Evolutionary conservation across 768 basidiomycete species (phyloP), one percentile per base, ranked within the genome.

Genomic region (Dictyophora rubrovolvata): DNA sequence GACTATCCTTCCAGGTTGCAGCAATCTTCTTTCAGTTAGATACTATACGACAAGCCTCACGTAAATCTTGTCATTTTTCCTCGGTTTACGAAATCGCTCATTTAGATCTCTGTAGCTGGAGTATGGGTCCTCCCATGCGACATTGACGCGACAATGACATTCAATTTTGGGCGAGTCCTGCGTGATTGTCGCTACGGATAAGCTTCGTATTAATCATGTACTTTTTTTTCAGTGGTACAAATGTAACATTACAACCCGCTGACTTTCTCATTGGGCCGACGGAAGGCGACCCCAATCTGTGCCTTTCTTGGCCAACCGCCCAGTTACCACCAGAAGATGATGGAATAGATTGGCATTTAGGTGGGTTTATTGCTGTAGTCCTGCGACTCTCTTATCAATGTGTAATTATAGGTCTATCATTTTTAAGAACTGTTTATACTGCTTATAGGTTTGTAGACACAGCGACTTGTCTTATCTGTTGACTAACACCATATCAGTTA

Each of bases 311-410:
- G 89, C 88, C 87, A 0, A 74, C 71, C 62, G 87, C 86, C 4
- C 42, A 42, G n/a, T 69, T 73, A 18, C 75, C 82, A 8, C 89
- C 87, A 0, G 85, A 76, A 59, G 62, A 82, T 14, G 85, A 89
- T 68, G 89, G 86, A 14, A 77, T 91, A 55, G 89, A 91, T 65
- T 91, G 89, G 89, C 86, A 89, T 68, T 74, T 91, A 53, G 87
- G 86, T 85, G 63, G 23, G 70, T 60, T n/a, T 6, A 17, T 11
- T 34, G n/a, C 23, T 51, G 36, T 23, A n/a, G 6, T 47, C 22
- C 20, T n/a, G 37, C 54, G 1, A 42, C 21, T n/a, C 35, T 20
- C n/a, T 5, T 36, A 28, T 7, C 28, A 28, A 56, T 56, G 22
- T 34, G 11, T 56, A 22, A 55, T 55, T 22, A 17, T 56, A 85